Base-by-base conservation (phyloP, 305 asterid species). In the Solanum hybrid region DNA sequence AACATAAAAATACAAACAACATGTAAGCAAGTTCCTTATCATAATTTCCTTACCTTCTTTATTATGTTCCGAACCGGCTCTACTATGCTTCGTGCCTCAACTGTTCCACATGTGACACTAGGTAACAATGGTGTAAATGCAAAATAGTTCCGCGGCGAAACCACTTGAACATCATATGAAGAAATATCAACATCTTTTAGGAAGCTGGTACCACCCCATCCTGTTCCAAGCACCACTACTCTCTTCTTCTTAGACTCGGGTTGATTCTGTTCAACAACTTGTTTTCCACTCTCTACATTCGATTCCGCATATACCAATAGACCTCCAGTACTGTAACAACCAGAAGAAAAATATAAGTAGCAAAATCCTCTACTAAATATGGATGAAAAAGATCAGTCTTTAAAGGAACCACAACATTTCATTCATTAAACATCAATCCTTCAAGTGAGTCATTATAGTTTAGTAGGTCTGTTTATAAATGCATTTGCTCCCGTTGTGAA, bases 261-360 rank as follows among this genome's bases (percentile, higher is more conserved):
- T 84, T 84, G 88, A 84, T 20, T 84, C 75, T 20, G 35, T 31
- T 51, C 88, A 20, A 51, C 75, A 31, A 51, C 42, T 46, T 46
- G 22, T 51, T 84, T 84, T 51, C 42, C 75, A 51, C 42, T 79
- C 85, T 92, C 78, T 76, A 91, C 89, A 33, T 90, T 88, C 3
- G 96, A 81, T 57, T 95, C 95, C 39, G 99, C 95, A 89, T 93
- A 95, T 37, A 97, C 96, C 34, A 97, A 89, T 39, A 95, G 94
- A 92, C 99, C 96, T 88, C 97, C 99, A 80, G 96, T 86, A 90
- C 99, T 95, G 98, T 90, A 89, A 90, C 86, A 84, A 22, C 75
- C 92, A 76, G 67, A 71, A 94, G 81, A 83, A 87, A 90, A 87
- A 31, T 36, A 22, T 74, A 57, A 89, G 84, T 24, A 77, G 69